Evolutionary conservation across 2,329 filamentous ascomycete species (phyloP).

Genomic region (Fusarium sp.): DNA sequence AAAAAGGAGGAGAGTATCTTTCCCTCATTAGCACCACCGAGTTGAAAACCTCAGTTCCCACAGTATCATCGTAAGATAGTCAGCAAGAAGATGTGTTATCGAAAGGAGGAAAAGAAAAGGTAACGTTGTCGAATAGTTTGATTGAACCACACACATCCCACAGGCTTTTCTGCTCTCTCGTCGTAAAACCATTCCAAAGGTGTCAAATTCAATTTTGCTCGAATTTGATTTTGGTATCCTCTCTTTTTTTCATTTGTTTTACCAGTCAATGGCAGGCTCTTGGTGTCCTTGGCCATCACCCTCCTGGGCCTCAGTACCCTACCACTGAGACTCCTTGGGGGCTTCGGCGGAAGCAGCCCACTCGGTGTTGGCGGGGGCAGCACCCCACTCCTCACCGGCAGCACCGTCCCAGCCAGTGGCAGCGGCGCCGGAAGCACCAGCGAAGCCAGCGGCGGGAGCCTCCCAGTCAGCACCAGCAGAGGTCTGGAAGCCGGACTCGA

Average conservation of each 20-base stretch:
- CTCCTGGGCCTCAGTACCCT: conserved; percentile 49
- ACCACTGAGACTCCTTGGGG: conserved; percentile 69
- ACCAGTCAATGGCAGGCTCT: conserved; percentile 27
- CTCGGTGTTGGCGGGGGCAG: conserved; percentile 73
- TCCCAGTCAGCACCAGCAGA: conserved; percentile 82
- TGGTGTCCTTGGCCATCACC: conserved; percentile 3
- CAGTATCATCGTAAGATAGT: conserved; percentile 38
- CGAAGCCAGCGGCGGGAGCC: conserved; percentile 77
- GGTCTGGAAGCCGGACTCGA: conserved; percentile 81
- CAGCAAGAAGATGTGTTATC: conserved; percentile 42
- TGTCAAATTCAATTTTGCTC: conserved; percentile 26
- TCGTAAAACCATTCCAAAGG: conserved; percentile 24
- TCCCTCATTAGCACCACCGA: conserved; percentile 96
- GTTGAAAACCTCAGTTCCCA: conserved; percentile 59
- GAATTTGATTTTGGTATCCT: conserved; percentile 35
- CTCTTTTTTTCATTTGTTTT: conserved; percentile 38
- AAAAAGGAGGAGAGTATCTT: conserved; percentile 82
- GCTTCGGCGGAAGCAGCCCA: conserved; percentile 74
- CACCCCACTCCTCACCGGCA: conserved; percentile 73
- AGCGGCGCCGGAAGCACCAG: conserved; percentile 65
- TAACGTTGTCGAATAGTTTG: conserved; percentile 44
- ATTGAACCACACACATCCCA: conserved; percentile 43
- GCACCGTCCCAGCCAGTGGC: conserved; percentile 68
- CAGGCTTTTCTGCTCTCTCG: conserved; percentile 34
- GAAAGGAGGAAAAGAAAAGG: conserved; percentile 21